phyloP scores from a whole-genome alignment of 345 rosid genomes.

The Clarkia xantiana region DNA sequence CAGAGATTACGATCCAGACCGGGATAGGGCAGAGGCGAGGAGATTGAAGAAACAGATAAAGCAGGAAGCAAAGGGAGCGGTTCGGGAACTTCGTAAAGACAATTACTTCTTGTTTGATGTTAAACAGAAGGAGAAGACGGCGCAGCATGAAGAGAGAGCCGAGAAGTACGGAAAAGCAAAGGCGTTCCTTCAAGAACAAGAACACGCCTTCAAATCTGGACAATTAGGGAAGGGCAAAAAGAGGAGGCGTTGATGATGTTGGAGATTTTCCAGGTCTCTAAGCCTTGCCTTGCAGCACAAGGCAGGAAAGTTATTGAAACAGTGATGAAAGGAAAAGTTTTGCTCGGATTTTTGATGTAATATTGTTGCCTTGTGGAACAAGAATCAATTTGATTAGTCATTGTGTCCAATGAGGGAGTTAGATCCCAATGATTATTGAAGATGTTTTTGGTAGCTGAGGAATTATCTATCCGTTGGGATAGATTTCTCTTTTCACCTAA shows the following conservation, averaged over 20 bases:
- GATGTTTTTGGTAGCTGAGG: no score
- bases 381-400: no score
- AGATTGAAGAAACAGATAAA: constrained; percentile 48
- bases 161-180: constrained; percentile 56
- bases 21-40: constrained; percentile 46
- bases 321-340: no score
- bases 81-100: constrained; percentile 83
- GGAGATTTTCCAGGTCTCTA: no score
- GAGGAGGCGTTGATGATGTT: constrained; percentile 29
- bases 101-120: constrained; percentile 33
- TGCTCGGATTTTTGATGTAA: no score
- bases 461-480: no score
- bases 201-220: constrained; percentile 75
- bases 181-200: constrained; percentile 92
- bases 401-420: no score
- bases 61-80: constrained; percentile 56
- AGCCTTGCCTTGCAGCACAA: no score
- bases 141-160: constrained; percentile 37
- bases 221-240: constrained; percentile 69
- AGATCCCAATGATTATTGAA: no score
- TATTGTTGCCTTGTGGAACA: no score
- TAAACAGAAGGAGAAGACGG: constrained; percentile 47
- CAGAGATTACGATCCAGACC: constrained; percentile 91
- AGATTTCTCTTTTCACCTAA: no score
- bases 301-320: no score